Evolutionary conservation across 495 filamentous ascomycete genomes (phyloP).

Genomic region (Pyrenula aspistea): DNA sequence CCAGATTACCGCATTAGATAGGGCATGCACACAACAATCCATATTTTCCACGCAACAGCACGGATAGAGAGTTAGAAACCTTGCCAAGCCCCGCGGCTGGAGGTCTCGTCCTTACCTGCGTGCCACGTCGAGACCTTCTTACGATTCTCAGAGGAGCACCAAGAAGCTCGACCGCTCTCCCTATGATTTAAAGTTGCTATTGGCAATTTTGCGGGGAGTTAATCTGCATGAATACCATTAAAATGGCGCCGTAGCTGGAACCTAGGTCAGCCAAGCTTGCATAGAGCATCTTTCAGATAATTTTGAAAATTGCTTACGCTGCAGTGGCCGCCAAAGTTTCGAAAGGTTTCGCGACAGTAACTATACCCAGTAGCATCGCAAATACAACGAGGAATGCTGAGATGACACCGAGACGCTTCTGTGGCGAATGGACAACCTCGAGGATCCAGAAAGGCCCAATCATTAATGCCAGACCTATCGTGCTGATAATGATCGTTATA

Average conservation of each 20-base stretch:
- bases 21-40: no score
- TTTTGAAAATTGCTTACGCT: conserved; percentile 11
- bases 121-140: no score
- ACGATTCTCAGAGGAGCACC: neutral
- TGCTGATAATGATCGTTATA: conserved; percentile 10
- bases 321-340: conserved; percentile 21
- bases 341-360: conserved; percentile 15
- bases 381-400: conserved; percentile 18
- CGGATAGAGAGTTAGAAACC: no score
- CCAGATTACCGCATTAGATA: no score
- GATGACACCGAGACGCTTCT: conserved; percentile 13
- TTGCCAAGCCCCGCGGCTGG: no score
- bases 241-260: conserved; percentile 17
- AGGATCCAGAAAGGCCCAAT: conserved; percentile 20
- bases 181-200: neutral
- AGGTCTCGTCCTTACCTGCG: no score
- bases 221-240: conserved; percentile 24
- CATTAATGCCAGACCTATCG: conserved; percentile 15
- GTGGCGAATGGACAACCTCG: neutral
- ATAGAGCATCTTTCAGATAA: neutral
- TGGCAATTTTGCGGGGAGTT: neutral
- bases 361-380: conserved; percentile 8
- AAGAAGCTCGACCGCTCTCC: conserved; percentile 7
- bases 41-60: no score
- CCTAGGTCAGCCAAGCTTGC: neutral